A percentile compares a stretch with the other conserved stretches of the same genome.
These are phyloP conservation scores for Hamigera avellanea DNA, from an alignment of 495 filamentous ascomycete species.

Conservation along the genomic window DNA sequence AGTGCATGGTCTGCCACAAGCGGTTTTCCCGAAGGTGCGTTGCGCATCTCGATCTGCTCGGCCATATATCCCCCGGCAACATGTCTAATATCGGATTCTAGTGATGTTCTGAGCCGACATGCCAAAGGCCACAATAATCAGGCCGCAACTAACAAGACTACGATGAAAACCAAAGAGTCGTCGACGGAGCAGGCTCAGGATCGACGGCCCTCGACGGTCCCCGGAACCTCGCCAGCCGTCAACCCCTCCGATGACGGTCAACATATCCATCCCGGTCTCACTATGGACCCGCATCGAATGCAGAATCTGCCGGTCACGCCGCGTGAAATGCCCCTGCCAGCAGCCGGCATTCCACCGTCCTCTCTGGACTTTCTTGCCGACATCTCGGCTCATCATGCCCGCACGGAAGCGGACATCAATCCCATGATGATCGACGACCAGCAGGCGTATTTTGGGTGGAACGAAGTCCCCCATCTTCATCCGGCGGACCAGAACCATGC, in stretches of 20 bases:
- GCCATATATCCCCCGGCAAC: not conserved
- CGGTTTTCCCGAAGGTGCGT: constrained; percentile 39
- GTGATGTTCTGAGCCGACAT: constrained; percentile 42
- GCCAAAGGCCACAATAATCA: constrained; percentile 34
- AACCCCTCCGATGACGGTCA: constrained; percentile 8
- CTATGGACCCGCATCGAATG: not conserved
- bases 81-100: constrained; percentile 6
- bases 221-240: constrained; percentile 7
- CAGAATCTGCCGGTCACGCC: constrained; percentile 10
- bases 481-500: constrained; percentile 10
- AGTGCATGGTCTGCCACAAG: constrained; percentile 40
- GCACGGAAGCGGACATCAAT: constrained; percentile 19
- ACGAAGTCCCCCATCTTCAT: constrained; percentile 12
- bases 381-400: constrained; percentile 27
- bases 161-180: constrained; percentile 12
- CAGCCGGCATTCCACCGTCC: constrained; percentile 14
- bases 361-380: constrained; percentile 29
- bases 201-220: constrained; percentile 11
- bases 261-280: constrained; percentile 8
- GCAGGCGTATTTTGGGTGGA: constrained; percentile 25
- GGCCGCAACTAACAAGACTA: constrained; percentile 9
- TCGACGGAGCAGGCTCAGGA: constrained; percentile 7
- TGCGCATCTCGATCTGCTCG: too few species aligned
- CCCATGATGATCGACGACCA: constrained; percentile 27
- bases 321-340: constrained; percentile 15